Evolutionary conservation across 2,329 filamentous ascomycete genomes (phyloP).

Genomic region (Venturia asperata): DNA sequence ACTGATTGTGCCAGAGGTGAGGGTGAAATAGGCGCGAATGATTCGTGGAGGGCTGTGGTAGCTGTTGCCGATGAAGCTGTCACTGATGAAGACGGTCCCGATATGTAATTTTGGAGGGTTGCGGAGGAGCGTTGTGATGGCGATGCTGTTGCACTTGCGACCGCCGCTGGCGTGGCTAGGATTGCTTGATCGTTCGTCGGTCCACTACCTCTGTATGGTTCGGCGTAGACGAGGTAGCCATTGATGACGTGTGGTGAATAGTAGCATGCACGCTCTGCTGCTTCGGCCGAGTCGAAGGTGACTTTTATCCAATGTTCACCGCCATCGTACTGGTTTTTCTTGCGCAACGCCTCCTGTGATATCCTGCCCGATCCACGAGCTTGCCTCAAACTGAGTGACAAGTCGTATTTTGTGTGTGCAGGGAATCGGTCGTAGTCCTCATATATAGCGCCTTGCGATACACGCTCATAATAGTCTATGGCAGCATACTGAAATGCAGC

Average conservation of each 20-base stretch:
- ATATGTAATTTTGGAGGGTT: slow-evolving; percentile 23
- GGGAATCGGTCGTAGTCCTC: slow-evolving; percentile 89
- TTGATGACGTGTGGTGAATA: slow-evolving; percentile 42
- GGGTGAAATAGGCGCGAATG: slow-evolving; percentile 18
- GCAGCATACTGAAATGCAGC: slow-evolving; percentile 69
- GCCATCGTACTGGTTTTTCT: slow-evolving; percentile 74
- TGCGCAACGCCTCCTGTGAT: slow-evolving; percentile 63
- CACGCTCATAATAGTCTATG: slow-evolving; percentile 78
- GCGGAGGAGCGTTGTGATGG: slow-evolving; percentile 25
- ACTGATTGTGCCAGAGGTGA: slow-evolving; percentile 21
- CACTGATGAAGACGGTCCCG: slow-evolving; percentile 28
- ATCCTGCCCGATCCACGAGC: slow-evolving; percentile 57
- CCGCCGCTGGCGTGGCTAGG: slow-evolving; percentile 30
- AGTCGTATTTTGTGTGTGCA: slow-evolving; percentile 64
- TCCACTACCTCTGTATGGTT: slow-evolving; percentile 40
- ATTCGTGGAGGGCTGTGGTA: slow-evolving; percentile 10
- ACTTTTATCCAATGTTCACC: slow-evolving; percentile 81
- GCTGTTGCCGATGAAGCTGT: slow-evolving; percentile 35
- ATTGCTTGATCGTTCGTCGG: slow-evolving; percentile 39
- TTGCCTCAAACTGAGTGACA: slow-evolving; percentile 61
- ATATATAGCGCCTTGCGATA: slow-evolving; percentile 72
- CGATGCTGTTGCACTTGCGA: slow-evolving; percentile 30
- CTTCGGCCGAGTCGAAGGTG: slow-evolving; percentile 44
- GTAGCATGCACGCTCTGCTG: slow-evolving; percentile 43
- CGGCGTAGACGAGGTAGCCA: slow-evolving; percentile 42